Evolutionary conservation across 805 yeast genomes (phyloP), one percentile per base, ranked within the genome.

Genomic region (Cyberlindnera samutprakarnensis): DNA sequence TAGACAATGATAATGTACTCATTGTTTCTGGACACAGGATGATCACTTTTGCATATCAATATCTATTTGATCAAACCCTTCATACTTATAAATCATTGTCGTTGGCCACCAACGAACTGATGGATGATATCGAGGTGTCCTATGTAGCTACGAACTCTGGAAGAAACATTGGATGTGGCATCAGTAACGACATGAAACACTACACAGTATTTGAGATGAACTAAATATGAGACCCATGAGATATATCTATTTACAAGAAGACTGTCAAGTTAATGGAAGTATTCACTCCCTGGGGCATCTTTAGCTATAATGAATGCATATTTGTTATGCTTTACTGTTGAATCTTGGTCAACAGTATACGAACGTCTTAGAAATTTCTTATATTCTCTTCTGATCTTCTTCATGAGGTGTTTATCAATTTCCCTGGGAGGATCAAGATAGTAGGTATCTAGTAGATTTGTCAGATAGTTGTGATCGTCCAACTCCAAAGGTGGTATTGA

Each of bases 161-260:
- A 2, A 44, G 53, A 27, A 37, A 48, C 1, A 45, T 54, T 28
- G 67, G 64, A 5, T 61, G 64, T 37, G 41, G 66, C 9, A 40
- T 66, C n/a, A 65, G 64, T 21, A 35, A 46, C 6, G 57, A 63
- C 30, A 53, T 52, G 27, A 54, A 53, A 31, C 54, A 24, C 13
- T 45, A 36, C 28, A 17, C 19, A 2, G 28, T 38, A 6, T 39
- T 39, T 28, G 37, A 23, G 17, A 7, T 35, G 3, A 6, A 23
- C n/a, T 23, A 10, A 17, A 9, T 9, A n/a, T 19, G 21, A 19
- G n/a, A n/a, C n/a, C n/a, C n/a, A n/a, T n/a, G n/a, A n/a, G n/a
- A n/a, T n/a, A n/a, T n/a, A n/a, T n/a, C n/a, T n/a, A n/a, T n/a
- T n/a, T n/a, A n/a, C n/a, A n/a, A n/a, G n/a, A n/a, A n/a, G n/a